These are phyloP conservation scores for Heritiera fomes DNA, from an alignment of 345 rosid genomes.

Conservation along the genomic window DNA sequence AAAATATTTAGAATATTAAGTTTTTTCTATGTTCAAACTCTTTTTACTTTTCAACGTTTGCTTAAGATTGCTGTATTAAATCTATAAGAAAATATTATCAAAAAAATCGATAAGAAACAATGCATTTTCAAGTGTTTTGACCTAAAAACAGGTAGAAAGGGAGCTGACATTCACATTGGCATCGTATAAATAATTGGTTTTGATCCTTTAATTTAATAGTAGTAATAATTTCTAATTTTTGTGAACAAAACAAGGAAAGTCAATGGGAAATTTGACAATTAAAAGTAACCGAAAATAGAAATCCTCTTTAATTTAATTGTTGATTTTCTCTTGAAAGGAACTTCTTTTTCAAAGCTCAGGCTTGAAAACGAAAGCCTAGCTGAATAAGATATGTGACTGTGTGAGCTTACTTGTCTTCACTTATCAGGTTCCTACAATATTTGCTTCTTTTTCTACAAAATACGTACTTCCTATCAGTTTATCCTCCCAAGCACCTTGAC, in stretches of 20 bases:
- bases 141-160: neutral
- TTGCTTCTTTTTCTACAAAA: no score
- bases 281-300: neutral
- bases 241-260: neutral
- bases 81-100: neutral
- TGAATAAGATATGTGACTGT: no score
- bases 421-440: no score
- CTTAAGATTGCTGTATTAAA: neutral
- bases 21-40: neutral
- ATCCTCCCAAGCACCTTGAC: neutral
- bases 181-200: neutral
- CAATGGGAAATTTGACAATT: slow-evolving; percentile 2
- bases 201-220: neutral
- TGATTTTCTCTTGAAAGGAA: neutral
- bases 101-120: neutral
- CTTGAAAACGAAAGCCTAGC: slow-evolving; percentile 4
- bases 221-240: neutral
- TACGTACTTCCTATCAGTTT: no score
- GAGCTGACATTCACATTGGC: slow-evolving; percentile 5
- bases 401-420: no score
- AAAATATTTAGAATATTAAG: neutral
- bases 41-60: neutral
- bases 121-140: slow-evolving; percentile 1
- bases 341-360: slow-evolving; percentile 1
- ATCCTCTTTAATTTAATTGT: neutral